Evolutionary conservation across 2,329 filamentous ascomycete species (phyloP).

Genomic region (Septoria linicola): DNA sequence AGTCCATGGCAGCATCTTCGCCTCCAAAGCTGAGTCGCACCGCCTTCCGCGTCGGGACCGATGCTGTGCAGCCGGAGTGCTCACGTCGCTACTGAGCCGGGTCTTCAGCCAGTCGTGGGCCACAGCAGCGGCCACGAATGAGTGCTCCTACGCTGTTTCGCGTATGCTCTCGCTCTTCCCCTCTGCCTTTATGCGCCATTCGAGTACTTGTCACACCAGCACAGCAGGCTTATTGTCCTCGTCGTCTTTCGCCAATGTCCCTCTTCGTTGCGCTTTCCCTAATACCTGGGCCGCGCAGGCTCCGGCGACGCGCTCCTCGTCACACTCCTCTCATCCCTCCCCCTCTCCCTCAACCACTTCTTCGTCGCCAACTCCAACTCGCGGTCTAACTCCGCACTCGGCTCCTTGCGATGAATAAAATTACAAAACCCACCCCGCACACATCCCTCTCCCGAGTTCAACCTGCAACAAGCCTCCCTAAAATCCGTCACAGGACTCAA

Average conservation of each 20-base stretch:
- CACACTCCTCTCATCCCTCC: conserved; percentile 78
- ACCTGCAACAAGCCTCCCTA: conserved; percentile 90
- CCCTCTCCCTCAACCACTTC: conserved; percentile 89
- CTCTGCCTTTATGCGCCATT: neutral
- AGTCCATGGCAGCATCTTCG: too few relatives aligned
- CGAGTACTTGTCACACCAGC: neutral
- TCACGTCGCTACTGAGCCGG: too few relatives aligned
- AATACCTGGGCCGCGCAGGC: conserved; percentile 65
- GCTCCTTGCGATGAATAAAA: conserved; percentile 98
- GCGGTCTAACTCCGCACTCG: conserved; percentile 79
- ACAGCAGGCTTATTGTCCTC: neutral
- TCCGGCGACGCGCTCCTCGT: conserved; percentile 84
- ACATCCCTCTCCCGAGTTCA: conserved; percentile 93
- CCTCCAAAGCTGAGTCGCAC: too few relatives aligned
- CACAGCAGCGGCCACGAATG: too few relatives aligned
- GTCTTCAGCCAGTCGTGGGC: too few relatives aligned
- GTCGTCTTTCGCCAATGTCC: neutral
- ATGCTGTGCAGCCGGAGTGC: too few relatives aligned
- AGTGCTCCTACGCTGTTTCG: too few relatives aligned
- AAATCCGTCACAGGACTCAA: conserved; percentile 96
- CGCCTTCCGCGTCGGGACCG: too few relatives aligned
- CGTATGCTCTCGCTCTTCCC: too few relatives aligned
- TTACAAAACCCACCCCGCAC: conserved; percentile 97
- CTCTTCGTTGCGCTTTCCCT: neutral
- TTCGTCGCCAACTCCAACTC: conserved; percentile 87